These are phyloP conservation scores for Solanum aculeatissimum DNA, from an alignment of 305 asterid genomes.

Conservation along the genomic window DNA sequence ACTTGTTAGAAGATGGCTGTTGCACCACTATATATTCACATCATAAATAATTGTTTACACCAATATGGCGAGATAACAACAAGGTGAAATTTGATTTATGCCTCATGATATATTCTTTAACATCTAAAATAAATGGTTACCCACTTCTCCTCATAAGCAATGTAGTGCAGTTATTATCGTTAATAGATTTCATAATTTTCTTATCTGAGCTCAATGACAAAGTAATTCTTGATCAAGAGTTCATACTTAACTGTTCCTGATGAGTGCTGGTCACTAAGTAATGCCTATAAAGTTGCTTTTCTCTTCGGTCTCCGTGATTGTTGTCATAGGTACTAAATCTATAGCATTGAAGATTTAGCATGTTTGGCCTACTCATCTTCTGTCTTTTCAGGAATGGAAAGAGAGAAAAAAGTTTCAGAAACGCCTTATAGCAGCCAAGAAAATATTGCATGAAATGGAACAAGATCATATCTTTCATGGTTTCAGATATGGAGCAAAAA, in stretches of 20 bases:
- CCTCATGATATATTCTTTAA: not conserved
- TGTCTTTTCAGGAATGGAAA: conserved; percentile 70
- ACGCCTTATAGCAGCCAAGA: conserved; percentile 79
- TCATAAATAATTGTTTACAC: not conserved
- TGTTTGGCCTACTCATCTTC: not conserved
- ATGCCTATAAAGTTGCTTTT: not conserved
- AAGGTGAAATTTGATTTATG: not conserved
- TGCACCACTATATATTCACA: not conserved
- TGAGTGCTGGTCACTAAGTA: not conserved
- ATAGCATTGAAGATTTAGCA: not conserved
- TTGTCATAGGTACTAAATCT: not conserved
- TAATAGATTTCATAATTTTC: not conserved
- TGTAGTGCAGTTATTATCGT: not conserved
- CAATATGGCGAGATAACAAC: not conserved
- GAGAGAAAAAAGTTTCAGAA: conserved; percentile 74
- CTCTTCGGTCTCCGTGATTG: not conserved
- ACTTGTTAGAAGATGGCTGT: not conserved
- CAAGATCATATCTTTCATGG: conserved; percentile 87
- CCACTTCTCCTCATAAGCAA: not conserved
- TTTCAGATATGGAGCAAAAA: conserved; percentile 74
- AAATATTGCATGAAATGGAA: conserved; percentile 75
- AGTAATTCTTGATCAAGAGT: not conserved
- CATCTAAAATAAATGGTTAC: not conserved
- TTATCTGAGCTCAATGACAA: not conserved
- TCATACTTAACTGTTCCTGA: not conserved